phyloP scores from a whole-genome alignment of 1,139 yeast genomes.

The Candida mesenterica region DNA sequence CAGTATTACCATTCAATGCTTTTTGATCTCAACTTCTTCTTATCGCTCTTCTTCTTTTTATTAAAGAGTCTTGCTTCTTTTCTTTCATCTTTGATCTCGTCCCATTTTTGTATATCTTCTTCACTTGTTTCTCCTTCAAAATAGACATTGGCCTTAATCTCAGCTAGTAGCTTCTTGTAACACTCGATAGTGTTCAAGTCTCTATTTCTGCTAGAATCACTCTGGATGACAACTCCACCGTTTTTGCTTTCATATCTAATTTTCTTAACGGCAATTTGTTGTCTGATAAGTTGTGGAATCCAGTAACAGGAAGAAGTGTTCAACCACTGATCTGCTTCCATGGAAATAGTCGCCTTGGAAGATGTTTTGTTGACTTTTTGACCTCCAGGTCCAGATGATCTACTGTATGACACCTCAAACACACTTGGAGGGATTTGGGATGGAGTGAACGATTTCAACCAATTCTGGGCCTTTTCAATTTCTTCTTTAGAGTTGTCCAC shows the following conservation, averaged over 20 bases:
- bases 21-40: constrained; percentile 50
- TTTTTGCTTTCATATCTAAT: constrained; percentile 57
- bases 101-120: constrained; percentile 57
- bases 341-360: constrained; percentile 70
- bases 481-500: constrained; percentile 17
- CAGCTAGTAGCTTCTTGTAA: constrained; percentile 54
- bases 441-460: constrained; percentile 41
- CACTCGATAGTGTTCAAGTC: constrained; percentile 60
- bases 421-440: constrained; percentile 45
- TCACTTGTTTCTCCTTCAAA: constrained; percentile 52
- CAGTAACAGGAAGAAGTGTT: constrained; percentile 45
- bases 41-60: constrained; percentile 55
- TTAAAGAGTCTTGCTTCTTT: constrained; percentile 49
- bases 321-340: constrained; percentile 49
- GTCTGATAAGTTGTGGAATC: constrained; percentile 58
- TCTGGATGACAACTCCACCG: constrained; percentile 61
- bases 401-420: constrained; percentile 57
- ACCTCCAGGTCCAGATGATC: constrained; percentile 94
- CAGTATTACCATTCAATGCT: constrained; percentile 26
- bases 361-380: constrained; percentile 88
- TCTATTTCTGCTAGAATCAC: constrained; percentile 61
- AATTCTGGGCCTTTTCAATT: constrained; percentile 35
- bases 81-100: constrained; percentile 40
- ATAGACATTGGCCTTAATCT: constrained; percentile 46
- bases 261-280: constrained; percentile 37